Conservation (phyloP, 139 green algal species). For the Tetraselmis chui region DNA sequence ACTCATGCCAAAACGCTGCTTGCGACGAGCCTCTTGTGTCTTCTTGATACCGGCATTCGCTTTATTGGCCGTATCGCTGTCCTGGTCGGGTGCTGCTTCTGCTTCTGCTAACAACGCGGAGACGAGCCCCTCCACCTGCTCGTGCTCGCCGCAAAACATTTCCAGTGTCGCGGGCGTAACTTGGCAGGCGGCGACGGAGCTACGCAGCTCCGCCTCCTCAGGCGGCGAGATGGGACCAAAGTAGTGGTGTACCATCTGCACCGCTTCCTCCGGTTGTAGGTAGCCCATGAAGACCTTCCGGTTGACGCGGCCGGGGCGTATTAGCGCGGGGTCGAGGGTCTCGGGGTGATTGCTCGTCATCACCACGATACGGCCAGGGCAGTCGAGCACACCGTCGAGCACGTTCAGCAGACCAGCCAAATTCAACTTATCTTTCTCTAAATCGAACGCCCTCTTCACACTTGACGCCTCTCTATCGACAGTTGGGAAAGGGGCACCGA, state of each 20-base stretch:
- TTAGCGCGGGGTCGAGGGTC: conserved; percentile 49
- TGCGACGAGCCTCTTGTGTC: no score
- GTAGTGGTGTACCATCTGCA: conserved; percentile 41
- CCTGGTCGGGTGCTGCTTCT: no score
- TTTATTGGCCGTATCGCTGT: no score
- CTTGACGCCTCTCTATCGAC: neutral
- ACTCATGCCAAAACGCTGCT: no score
- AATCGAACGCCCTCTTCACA: neutral
- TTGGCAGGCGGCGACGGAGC: conserved; percentile 21
- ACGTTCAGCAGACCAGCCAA: conserved; percentile 42
- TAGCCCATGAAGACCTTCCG: conserved; percentile 21
- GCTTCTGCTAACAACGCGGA: no score
- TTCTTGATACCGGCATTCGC: no score
- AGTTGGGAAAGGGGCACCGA: no score
- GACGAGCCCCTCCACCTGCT: conserved; percentile 2
- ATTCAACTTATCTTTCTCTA: conserved; percentile 34
- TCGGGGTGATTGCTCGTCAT: conserved; percentile 59
- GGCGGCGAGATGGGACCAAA: conserved; percentile 13
- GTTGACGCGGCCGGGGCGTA: conserved; percentile 33
- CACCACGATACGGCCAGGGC: conserved; percentile 42
- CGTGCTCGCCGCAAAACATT: conserved; percentile 43
- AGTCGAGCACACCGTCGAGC: conserved; percentile 54
- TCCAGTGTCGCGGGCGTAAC: conserved; percentile 46
- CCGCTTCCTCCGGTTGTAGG: conserved; percentile 24
- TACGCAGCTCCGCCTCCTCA: conserved; percentile 10